phyloP scores from a whole-genome alignment of 2,329 filamentous ascomycete species.

The Cladosporium sp. region DNA sequence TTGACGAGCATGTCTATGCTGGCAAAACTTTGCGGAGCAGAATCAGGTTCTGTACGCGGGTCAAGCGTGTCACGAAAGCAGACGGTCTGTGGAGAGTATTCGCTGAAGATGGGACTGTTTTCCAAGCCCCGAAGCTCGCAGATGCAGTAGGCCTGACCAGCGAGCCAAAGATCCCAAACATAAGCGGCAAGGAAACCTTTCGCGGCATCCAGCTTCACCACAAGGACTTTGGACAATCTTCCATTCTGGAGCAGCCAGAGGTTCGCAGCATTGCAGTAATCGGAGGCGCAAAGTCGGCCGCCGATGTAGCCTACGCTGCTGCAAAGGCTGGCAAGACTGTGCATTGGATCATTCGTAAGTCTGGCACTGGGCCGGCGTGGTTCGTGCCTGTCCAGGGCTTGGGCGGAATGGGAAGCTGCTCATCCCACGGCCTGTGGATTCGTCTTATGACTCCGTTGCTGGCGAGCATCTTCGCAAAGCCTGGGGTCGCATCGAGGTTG shows the following conservation, averaged over 20 bases:
- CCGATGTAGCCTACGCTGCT: conserved; percentile 35
- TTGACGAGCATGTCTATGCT: conserved; percentile 22
- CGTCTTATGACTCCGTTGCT: too few species aligned
- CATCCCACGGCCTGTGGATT: too few species aligned
- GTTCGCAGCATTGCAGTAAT: conserved; percentile 29
- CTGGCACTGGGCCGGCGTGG: conserved; percentile 25
- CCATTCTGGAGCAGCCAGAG: conserved; percentile 18
- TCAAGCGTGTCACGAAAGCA: conserved; percentile 19
- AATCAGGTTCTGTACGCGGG: conserved; percentile 16
- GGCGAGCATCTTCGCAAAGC: too few species aligned
- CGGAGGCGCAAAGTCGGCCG: conserved; percentile 36
- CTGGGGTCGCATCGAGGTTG: too few species aligned
- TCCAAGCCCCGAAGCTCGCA: conserved; percentile 18
- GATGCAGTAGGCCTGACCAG: conserved; percentile 25
- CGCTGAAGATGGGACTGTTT: too few species aligned
- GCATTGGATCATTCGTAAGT: conserved; percentile 33
- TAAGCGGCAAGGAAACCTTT: conserved; percentile 25
- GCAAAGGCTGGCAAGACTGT: conserved; percentile 32
- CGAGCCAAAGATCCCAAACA: conserved; percentile 27
- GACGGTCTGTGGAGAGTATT: not conserved
- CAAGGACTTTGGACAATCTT: conserved; percentile 30
- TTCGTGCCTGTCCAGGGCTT: not conserved
- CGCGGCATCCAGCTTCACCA: conserved; percentile 25
- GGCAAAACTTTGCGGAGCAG: conserved; percentile 18
- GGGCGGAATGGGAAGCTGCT: too few species aligned